Evolutionary conservation across 306 rosid species (phyloP), one percentile per base, ranked within the genome.

Genomic region (Sindora glabra): DNA sequence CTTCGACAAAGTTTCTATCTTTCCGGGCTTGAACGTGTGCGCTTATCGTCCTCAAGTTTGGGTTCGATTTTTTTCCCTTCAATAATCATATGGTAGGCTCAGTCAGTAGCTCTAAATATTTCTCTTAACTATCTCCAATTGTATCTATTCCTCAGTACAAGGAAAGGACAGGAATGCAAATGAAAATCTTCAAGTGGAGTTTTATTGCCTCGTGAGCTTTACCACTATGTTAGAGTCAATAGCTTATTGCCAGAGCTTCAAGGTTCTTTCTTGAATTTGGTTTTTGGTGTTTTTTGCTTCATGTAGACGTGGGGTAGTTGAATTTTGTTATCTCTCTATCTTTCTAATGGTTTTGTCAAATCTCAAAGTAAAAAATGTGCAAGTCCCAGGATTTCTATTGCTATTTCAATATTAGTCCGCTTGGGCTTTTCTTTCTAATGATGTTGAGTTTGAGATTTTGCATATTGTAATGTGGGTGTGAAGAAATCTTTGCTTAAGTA

Each of bases 221-320:
- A 23, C 74, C 81, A 78, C 70, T 54, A 89, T 84, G 99, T 65
- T 80, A 64, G 94, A 86, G 41, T 70, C 94, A 10, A 14, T 85
- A 48, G 65, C 82, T 69, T 80, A 65, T 69, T 80, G 78, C 52
- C 94, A 62, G 25, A 78, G 74, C 81, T 81, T 71, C 38, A 84
- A 92, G 96, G 98, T 88, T 42, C 49, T 13, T 38, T 44, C 10
- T 53, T 7, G 1, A 9, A 14, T 58, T n/a, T 13, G 2, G 27
- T 45, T 24, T 3, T 63, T 47, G 13, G 44, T 9, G 18, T 52
- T 54, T 21, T 18, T 42, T 19, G 69, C 52, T 56, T 27, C 39
- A 34, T 51, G 4, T 30, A 39, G 19, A 56, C 17, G 22, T 37
- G 60, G 39, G 14, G 40, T 24, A 21, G 10, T 34, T 46, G 27